phyloP scores from a whole-genome alignment of 208 protist genomes.

The Phytomonas francai region DNA sequence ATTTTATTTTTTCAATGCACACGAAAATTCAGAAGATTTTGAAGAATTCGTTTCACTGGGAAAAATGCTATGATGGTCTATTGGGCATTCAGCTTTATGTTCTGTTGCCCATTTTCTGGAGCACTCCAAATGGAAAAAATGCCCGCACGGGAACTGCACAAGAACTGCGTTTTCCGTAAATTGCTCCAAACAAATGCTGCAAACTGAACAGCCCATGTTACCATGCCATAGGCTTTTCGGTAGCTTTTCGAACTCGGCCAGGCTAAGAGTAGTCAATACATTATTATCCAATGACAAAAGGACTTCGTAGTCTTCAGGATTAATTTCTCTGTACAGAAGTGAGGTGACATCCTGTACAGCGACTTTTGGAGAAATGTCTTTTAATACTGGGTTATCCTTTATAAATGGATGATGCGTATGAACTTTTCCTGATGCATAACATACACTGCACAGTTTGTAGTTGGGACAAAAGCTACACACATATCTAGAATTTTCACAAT shows the following conservation, averaged over 20 bases:
- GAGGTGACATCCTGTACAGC: slow-evolving; percentile 16
- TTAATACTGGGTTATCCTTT: neutral
- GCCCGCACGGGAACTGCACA: slow-evolving; percentile 57
- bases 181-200: slow-evolving; percentile 51
- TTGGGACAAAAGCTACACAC: slow-evolving; percentile 42
- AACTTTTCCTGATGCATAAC: slow-evolving; percentile 21
- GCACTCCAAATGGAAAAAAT: slow-evolving; percentile 63
- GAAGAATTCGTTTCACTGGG: too few relatives aligned
- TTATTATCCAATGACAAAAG: slow-evolving; percentile 48
- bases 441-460: slow-evolving; percentile 31
- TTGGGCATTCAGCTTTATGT: slow-evolving; percentile 45
- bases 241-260: slow-evolving; percentile 19
- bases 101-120: slow-evolving; percentile 59
- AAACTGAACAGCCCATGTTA: slow-evolving; percentile 18
- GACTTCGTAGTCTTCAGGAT: slow-evolving; percentile 73
- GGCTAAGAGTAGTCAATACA: slow-evolving; percentile 19
- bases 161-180: slow-evolving; percentile 26
- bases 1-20: neutral
- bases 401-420: slow-evolving; percentile 45
- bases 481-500: slow-evolving; percentile 22
- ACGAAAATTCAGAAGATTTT: too few relatives aligned
- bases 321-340: slow-evolving; percentile 61
- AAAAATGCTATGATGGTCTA: slow-evolving; percentile 29
- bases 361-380: neutral
- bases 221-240: neutral